Evolutionary conservation across 208 protist species (phyloP).

Genomic region (Endotrypanum monterogeii): DNA sequence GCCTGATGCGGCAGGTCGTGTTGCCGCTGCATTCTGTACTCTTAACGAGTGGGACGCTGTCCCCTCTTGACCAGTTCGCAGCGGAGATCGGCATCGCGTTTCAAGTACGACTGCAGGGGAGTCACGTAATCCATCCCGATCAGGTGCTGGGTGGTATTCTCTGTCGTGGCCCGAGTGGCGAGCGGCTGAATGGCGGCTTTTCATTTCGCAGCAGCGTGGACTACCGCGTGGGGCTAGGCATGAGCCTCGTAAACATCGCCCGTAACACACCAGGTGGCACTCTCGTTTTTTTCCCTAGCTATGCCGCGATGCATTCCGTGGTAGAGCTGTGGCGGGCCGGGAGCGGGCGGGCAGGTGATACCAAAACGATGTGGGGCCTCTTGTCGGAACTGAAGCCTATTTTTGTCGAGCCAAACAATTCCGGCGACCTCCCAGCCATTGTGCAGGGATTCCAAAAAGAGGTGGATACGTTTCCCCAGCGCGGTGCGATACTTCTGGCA

Average conservation of each 20-base stretch:
- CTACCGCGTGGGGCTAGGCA: slow-evolving; percentile 83
- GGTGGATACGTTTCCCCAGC: slow-evolving; percentile 44
- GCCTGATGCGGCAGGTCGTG: slow-evolving; percentile 69
- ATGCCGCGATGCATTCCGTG: slow-evolving; percentile 73
- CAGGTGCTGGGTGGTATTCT: slow-evolving; percentile 76
- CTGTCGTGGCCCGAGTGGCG: slow-evolving; percentile 65
- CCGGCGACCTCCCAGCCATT: slow-evolving; percentile 51
- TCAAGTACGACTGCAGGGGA: slow-evolving; percentile 77
- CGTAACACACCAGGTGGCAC: slow-evolving; percentile 93
- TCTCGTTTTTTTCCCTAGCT: slow-evolving; percentile 98
- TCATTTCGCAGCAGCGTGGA: slow-evolving; percentile 70
- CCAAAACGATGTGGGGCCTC: slow-evolving; percentile 81
- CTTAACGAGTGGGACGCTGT: slow-evolving; percentile 96
- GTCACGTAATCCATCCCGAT: slow-evolving; percentile 90
- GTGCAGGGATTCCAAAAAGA: slow-evolving; percentile 74
- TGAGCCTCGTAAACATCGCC: slow-evolving; percentile 85
- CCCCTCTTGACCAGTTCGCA: slow-evolving; percentile 94
- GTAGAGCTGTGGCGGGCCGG: slow-evolving; percentile 78
- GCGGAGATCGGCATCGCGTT: slow-evolving; percentile 91
- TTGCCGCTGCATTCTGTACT: slow-evolving; percentile 68
- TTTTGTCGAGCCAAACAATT: slow-evolving; percentile 83
- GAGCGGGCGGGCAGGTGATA: slow-evolving; percentile 32
- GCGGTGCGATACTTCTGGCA: slow-evolving; percentile 94
- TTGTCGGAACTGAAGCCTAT: slow-evolving; percentile 79
- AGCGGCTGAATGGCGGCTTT: slow-evolving; percentile 86